A percentile compares a stretch with the other conserved stretches of the same genome.
Evolutionary conservation across 2,329 filamentous ascomycete genomes (phyloP).

Genomic region (Aspergillus pseudonomiae): DNA sequence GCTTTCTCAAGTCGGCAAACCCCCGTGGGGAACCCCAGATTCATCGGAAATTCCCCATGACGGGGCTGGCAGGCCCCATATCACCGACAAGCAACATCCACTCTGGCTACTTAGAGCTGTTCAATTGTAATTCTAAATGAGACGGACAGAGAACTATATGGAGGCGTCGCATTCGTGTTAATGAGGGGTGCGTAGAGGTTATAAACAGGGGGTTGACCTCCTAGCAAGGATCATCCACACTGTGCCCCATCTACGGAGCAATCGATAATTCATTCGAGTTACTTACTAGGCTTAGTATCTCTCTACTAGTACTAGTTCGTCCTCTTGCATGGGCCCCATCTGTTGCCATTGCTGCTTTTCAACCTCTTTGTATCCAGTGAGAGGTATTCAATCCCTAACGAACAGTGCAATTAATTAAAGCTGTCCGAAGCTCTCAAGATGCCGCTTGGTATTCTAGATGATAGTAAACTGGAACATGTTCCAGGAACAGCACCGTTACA

Average conservation of each 20-base stretch:
- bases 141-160: background rate
- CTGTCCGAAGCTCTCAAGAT: constrained; percentile 21
- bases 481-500: constrained; percentile 34
- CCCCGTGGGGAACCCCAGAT: background rate
- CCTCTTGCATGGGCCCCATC: background rate
- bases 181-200: background rate
- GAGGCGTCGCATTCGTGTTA: background rate
- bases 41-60: background rate
- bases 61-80: background rate
- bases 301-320: background rate
- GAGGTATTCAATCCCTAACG: background rate
- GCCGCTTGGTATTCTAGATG: constrained; percentile 35
- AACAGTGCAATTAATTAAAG: background rate
- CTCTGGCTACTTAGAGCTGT: background rate
- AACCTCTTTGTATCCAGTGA: background rate
- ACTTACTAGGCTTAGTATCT: background rate
- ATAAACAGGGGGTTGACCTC: background rate
- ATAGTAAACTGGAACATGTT: constrained; percentile 33
- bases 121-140: background rate
- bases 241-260: no score
- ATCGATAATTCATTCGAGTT: background rate
- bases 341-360: background rate
- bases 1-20: background rate
- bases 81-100: background rate
- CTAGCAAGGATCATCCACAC: background rate